Percentiles rank a stretch among this genome's conserved stretches.
These are phyloP conservation scores for Vinca minor DNA, from an alignment of 257 asterid species.

Conservation along the genomic window DNA sequence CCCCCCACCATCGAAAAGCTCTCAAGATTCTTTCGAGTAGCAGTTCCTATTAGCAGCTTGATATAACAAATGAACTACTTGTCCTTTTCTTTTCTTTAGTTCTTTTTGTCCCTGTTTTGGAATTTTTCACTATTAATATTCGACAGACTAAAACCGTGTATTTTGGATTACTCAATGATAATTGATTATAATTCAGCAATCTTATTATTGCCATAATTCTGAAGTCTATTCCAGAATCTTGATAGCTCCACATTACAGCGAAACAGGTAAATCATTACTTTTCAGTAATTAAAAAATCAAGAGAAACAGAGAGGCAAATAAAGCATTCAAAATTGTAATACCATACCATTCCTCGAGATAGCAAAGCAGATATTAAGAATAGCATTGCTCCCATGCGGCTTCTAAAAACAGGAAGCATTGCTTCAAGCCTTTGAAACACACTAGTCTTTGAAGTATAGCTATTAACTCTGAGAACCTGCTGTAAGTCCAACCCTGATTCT, in stretches of 20 bases:
- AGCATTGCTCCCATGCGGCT: conserved; percentile 97
- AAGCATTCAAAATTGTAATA: background rate
- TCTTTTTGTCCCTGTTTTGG: background rate
- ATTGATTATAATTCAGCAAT: background rate
- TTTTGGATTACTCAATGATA: background rate
- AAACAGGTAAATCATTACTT: background rate
- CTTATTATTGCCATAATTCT: background rate
- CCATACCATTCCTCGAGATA: conserved; percentile 90
- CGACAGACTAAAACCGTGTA: background rate
- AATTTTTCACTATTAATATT: background rate
- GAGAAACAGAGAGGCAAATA: background rate
- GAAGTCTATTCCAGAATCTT: background rate
- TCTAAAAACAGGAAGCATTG: conserved; percentile 66
- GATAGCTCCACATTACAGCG: background rate
- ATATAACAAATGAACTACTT: background rate
- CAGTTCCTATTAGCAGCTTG: background rate
- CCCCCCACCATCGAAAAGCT: background rate
- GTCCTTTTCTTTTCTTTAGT: too few species aligned
- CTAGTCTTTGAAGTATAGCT: conserved; percentile 43
- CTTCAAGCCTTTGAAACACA: conserved; percentile 57
- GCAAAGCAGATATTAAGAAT: conserved; percentile 80
- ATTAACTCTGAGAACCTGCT: conserved; percentile 52
- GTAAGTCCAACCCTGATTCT: conserved; percentile 75
- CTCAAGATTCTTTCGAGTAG: background rate
- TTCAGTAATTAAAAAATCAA: background rate